phyloP scores from a whole-genome alignment of 2,329 filamentous ascomycete genomes.

The Endoconidiophora polonica region DNA sequence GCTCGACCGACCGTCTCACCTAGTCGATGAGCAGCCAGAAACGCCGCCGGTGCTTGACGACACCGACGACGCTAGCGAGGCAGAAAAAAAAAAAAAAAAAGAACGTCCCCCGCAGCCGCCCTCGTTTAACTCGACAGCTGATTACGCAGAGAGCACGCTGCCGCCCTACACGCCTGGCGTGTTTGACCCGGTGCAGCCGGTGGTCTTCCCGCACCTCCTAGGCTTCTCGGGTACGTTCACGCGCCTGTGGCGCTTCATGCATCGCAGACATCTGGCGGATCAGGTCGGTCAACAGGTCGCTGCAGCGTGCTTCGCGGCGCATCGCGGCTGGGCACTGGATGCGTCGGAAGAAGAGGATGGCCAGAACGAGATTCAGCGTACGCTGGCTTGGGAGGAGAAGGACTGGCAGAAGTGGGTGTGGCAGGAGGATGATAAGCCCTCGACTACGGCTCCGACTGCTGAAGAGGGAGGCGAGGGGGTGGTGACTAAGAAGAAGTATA shows the following conservation, averaged over 20 bases:
- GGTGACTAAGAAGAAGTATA: conserved; percentile 18
- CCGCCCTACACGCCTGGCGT: conserved; percentile 50
- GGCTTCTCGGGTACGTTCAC: conserved; percentile 83
- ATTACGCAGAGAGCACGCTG: conserved; percentile 52
- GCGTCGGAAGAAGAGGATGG: conserved; percentile 16
- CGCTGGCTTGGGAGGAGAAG: conserved; percentile 54
- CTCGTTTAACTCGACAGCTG: conserved; percentile 55
- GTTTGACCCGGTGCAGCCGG: conserved; percentile 54
- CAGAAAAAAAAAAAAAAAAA: conserved; percentile 35
- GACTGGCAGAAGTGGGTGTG: conserved; percentile 74
- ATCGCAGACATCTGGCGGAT: conserved; percentile 70
- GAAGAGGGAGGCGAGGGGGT: conserved; percentile 23
- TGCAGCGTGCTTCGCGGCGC: conserved; percentile 51
- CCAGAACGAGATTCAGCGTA: conserved; percentile 41
- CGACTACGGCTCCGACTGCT: conserved; percentile 17
- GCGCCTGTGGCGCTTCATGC: conserved; percentile 76
- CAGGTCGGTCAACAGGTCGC: conserved; percentile 76
- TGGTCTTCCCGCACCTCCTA: conserved; percentile 76
- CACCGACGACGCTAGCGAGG: conserved; percentile 23
- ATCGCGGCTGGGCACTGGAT: conserved; percentile 23
- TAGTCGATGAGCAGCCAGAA: conserved; percentile 16
- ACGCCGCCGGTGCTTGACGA: conserved; percentile 15
- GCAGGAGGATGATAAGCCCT: conserved; percentile 33
- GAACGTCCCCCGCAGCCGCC: conserved; percentile 45
- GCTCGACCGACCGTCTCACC: conserved; percentile 41